Base-by-base conservation (phyloP, 73 alveolate species). In the Durusdinium trenchii region DNA sequence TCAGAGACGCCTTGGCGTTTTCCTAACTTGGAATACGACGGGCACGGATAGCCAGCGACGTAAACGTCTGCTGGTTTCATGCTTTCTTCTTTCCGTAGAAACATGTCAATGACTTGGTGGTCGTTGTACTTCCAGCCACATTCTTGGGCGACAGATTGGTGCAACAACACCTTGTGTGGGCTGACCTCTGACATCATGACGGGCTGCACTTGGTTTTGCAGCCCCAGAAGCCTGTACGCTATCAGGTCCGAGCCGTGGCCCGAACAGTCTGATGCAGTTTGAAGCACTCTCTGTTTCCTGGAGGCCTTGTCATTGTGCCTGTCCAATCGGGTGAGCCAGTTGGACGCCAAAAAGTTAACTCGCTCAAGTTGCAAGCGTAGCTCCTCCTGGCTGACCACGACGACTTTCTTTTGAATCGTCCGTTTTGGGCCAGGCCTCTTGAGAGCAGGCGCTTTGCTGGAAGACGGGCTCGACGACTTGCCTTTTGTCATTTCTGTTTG, bases 171-270 rank as follows among this genome's bases (percentile, higher is more conserved):
- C 12, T 73, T 38, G 4, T 73, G 0, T 28, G 1, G 1, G 73
- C 30, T 32, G 30, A 6, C 52, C 52, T 73, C 85, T 0, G 54
- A 73, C 50, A 38, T 73, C 85, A 73, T 73, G 54, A 73, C 85
- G 6, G 85, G 52, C 28, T 32, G 54, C 50, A 73, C 85, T n/a
- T 30, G 50, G 6, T 73, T 32, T 3, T 73, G 84, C 50, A 38
- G 52, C 12, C 43, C 85, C 57, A 73, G n/a, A 38, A 18, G n/a
- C 7, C 12, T 10, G 50, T 38, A 73, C 6, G 85, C 85, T 1
- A 73, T 40, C 26, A 73, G 52, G 40, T 73, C 85, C 32, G 85
- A 73, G 52, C 85, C 85, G n/a, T 73, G 30, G 85, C 85, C 85
- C 20, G 85, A 73, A 52, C 85, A 73, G 52, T 73, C 85, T 5